These are phyloP conservation scores for Biscogniauxia marginata DNA, from an alignment of 2,329 filamentous ascomycete genomes.

Conservation along the genomic window DNA sequence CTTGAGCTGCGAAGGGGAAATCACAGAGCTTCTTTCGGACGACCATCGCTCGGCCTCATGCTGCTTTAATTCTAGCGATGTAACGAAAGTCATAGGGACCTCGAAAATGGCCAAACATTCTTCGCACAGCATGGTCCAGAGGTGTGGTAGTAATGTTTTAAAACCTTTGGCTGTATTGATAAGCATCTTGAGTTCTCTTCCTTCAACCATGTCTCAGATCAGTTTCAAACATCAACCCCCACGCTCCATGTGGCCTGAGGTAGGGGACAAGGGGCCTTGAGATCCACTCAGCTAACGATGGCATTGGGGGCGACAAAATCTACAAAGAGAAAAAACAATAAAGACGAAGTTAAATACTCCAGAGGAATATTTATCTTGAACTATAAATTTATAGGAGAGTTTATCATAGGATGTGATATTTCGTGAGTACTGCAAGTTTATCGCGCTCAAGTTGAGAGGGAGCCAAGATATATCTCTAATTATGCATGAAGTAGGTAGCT, in stretches of 20 bases:
- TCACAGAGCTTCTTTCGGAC: too few species aligned
- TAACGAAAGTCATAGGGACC: too few species aligned
- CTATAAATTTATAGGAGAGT: neutral
- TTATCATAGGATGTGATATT: neutral
- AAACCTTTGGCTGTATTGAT: too few species aligned
- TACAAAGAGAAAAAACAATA: neutral
- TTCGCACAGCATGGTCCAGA: too few species aligned
- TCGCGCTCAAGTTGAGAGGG: neutral
- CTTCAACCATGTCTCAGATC: slow-evolving; percentile 13
- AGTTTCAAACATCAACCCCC: slow-evolving; percentile 15
- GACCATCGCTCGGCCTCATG: too few species aligned
- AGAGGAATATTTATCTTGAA: neutral
- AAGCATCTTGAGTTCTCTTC: neutral
- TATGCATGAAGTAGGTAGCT: neutral
- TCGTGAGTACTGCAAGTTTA: neutral
- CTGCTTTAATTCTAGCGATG: too few species aligned
- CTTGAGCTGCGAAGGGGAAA: too few species aligned
- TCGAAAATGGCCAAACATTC: too few species aligned
- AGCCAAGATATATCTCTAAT: neutral
- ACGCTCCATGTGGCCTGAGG: slow-evolving; percentile 16
- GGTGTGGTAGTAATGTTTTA: too few species aligned
- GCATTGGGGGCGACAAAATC: neutral
- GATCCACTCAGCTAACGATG: slow-evolving; percentile 1
- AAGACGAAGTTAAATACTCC: neutral
- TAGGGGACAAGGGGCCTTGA: neutral